Percentiles rank a stretch among this genome's conserved stretches.
phyloP scores from a whole-genome alignment of 805 yeast genomes.

The Metschnikowia amazonensis region DNA sequence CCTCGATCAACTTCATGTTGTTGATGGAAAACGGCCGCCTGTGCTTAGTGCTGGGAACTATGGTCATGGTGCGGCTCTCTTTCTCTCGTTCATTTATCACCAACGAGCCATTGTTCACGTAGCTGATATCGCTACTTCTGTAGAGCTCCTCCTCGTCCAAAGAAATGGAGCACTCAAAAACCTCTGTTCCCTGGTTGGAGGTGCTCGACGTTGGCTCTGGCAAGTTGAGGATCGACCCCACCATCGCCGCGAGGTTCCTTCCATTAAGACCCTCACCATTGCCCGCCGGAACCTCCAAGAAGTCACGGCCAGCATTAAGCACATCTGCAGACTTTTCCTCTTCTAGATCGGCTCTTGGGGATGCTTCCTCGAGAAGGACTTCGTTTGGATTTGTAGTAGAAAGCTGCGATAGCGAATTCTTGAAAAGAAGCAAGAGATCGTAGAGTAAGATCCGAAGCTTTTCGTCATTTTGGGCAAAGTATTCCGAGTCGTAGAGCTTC shows the following conservation, averaged over 20 bases:
- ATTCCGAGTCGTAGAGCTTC: constrained; percentile 41
- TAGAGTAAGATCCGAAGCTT: constrained; percentile 54
- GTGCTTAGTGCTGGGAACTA: constrained; percentile 11
- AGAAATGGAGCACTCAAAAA: constrained; percentile 9
- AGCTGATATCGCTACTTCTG: constrained; percentile 30
- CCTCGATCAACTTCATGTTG: constrained; percentile 38
- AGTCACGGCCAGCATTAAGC: background rate
- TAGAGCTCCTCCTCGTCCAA: constrained; percentile 32
- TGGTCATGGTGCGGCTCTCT: constrained; percentile 9
- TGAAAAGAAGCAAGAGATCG: constrained; percentile 55
- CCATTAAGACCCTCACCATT: background rate
- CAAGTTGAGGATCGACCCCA: constrained; percentile 24
- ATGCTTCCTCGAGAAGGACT: constrained; percentile 7
- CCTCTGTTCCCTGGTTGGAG: constrained; percentile 14
- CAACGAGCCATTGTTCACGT: constrained; percentile 27
- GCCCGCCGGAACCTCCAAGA: constrained; percentile 4
- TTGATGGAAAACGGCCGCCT: constrained; percentile 25
- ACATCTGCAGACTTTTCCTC: background rate
- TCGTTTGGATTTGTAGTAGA: constrained; percentile 9
- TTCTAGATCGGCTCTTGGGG: background rate
- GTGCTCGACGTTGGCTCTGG: constrained; percentile 30
- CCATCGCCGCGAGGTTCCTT: constrained; percentile 3
- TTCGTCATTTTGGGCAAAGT: constrained; percentile 35
- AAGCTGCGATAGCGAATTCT: constrained; percentile 30
- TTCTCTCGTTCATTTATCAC: constrained; percentile 16